Conservation (phyloP, 75 land plant species). For the Gnetum montanum region DNA sequence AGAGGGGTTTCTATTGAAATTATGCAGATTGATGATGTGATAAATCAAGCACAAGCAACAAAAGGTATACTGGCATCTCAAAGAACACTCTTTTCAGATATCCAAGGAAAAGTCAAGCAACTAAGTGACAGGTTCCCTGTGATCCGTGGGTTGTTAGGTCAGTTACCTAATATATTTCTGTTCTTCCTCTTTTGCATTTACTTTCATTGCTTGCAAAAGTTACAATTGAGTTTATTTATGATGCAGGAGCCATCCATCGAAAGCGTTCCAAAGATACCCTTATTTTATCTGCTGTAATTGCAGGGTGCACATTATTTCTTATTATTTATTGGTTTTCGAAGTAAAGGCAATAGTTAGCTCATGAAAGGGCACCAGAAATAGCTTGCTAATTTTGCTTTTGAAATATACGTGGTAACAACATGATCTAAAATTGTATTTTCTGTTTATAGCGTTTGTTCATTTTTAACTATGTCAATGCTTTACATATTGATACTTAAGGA, state of each 20-base stretch:
- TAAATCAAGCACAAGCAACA: slow-evolving; percentile 87
- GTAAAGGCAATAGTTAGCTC: slow-evolving; percentile 10
- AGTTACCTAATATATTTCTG: background rate
- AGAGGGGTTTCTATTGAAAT: no score
- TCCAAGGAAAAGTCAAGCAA: slow-evolving; percentile 88
- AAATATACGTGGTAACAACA: no score
- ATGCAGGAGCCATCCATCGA: slow-evolving; percentile 86
- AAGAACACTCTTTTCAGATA: slow-evolving; percentile 63
- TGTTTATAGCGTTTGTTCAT: no score
- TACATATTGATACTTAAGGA: no score
- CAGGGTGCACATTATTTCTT: slow-evolving; percentile 86
- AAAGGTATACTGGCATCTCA: slow-evolving; percentile 72
- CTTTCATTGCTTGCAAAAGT: slow-evolving; percentile 2
- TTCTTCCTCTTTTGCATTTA: background rate
- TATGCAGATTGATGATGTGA: slow-evolving; percentile 90
- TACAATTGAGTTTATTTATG: background rate
- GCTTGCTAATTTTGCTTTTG: no score
- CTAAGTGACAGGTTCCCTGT: slow-evolving; percentile 86
- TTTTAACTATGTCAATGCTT: no score
- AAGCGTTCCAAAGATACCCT: slow-evolving; percentile 85
- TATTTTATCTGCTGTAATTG: slow-evolving; percentile 91
- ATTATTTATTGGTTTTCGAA: slow-evolving; percentile 95
- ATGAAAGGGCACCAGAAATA: no score
- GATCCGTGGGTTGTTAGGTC: slow-evolving; percentile 88
- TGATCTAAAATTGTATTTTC: no score